Percentiles rank a stretch among this genome's conserved stretches.
phyloP scores from a whole-genome alignment of 2,329 filamentous ascomycete species.

The Zymoseptoria ardabiliae region DNA sequence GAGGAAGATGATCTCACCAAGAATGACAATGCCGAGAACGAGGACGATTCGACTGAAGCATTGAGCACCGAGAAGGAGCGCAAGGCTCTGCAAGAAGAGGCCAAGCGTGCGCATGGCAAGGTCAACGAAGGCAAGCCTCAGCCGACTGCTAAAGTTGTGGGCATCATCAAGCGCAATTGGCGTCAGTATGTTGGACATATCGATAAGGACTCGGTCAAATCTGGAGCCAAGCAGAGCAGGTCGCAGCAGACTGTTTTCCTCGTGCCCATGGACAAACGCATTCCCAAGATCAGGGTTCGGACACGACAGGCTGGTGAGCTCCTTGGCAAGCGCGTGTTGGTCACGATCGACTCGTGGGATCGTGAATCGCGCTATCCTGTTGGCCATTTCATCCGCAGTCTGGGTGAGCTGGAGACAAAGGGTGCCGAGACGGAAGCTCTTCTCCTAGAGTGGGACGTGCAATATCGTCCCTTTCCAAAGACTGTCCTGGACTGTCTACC shows the following conservation, averaged over 20 bases:
- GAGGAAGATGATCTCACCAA: constrained; percentile 88
- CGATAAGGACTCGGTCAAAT: constrained; percentile 74
- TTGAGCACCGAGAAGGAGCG: constrained; percentile 85
- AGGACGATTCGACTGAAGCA: constrained; percentile 63
- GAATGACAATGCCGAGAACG: constrained; percentile 86
- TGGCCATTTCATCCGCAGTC: constrained; percentile 85
- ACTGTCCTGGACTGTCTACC: constrained; percentile 91
- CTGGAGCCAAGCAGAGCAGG: constrained; percentile 65
- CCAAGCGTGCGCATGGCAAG: constrained; percentile 73
- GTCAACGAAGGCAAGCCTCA: constrained; percentile 70
- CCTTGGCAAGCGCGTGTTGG: constrained; percentile 81
- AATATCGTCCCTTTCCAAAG: constrained; percentile 95
- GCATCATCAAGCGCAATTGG: constrained; percentile 93
- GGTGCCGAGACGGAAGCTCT: constrained; percentile 96
- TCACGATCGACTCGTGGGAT: constrained; percentile 94
- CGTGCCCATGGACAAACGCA: constrained; percentile 94
- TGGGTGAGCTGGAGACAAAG: constrained; percentile 92
- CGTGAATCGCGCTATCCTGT: constrained; percentile 85
- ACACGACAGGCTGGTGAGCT: constrained; percentile 86
- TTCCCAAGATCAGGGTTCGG: constrained; percentile 89
- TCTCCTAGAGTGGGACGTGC: constrained; percentile 90
- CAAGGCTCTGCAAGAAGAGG: constrained; percentile 82
- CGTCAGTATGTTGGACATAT: constrained; percentile 95
- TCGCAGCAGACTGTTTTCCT: constrained; percentile 91
- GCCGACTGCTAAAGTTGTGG: constrained; percentile 86